Evolutionary conservation across 345 rosid genomes (phyloP), one percentile per base, ranked within the genome.

Genomic region (Durio zibethinus): DNA sequence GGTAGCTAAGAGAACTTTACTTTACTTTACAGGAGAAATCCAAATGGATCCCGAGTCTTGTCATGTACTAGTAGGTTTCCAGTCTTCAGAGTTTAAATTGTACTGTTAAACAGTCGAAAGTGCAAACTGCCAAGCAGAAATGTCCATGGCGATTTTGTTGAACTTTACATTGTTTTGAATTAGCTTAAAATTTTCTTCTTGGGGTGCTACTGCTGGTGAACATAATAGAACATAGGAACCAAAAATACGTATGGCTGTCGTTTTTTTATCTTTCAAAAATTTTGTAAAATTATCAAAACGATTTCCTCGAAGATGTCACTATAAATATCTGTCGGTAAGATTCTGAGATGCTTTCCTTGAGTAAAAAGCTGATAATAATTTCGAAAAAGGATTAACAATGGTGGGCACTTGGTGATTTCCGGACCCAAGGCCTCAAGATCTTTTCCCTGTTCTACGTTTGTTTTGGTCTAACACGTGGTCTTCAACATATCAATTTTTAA

Each of bases 11-110:
- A 25, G 5, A 68, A 25, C 1, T 23, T n/a, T n/a, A n/a, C n/a
- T 23, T 42, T 23, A 67, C 72, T 67, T 43, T 67, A 67, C 53
- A 67, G 53, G 72, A 42, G 53, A 66, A 35, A 67, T 3, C 53
- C 33, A 67, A 53, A 43, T 67, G 72, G 72, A 43, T 42, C 72
- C 23, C 10, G 72, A 42, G 18, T 66, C 72, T 11, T 66, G 20
- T 66, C 9, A 4, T 12, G 1, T 8, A 5, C 0, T 10, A n/a
- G n/a, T 21, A 66, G 33, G 72, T 65, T 67, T 67, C 33, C 20
- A 23, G 72, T 67, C 23, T 67, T 67, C 72, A 43, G 11, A 43
- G 53, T 25, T 67, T 6, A 7, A 23, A n/a, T 40, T 66, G 53
- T 67, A 67, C n/a, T 23, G 1, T 42, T 5, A 4, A 23, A n/a